phyloP scores from a whole-genome alignment of 2,329 filamentous ascomycete genomes.

The Nannizzia gypsea region DNA sequence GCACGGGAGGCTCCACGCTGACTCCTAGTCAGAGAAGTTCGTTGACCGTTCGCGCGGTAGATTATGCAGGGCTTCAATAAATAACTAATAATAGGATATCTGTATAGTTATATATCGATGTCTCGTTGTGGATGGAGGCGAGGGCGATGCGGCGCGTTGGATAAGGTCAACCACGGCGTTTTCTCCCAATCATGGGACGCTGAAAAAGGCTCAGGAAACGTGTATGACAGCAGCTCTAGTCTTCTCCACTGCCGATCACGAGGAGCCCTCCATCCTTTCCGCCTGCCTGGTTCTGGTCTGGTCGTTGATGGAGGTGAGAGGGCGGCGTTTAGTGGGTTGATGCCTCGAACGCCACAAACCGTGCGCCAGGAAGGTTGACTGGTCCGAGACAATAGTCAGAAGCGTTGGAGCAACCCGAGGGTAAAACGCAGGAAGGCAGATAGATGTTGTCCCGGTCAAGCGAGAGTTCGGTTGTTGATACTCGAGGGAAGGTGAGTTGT shows the following conservation, averaged over 20 bases:
- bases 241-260: not conserved
- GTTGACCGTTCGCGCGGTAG: not conserved
- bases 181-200: not conserved
- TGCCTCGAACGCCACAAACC: not conserved
- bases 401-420: no score
- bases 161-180: not conserved
- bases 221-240: not conserved
- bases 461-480: no score
- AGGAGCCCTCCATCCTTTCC: not conserved
- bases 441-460: not conserved
- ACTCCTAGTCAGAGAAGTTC: not conserved
- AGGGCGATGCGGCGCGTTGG: not conserved
- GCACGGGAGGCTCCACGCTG: conserved; percentile 19
- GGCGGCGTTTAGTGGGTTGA: not conserved
- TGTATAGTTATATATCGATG: not conserved
- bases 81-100: not conserved
- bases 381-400: not conserved
- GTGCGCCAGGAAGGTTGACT: not conserved
- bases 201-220: not conserved
- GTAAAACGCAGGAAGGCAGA: not conserved
- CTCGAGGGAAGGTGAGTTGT: no score
- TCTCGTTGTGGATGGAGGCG: not conserved
- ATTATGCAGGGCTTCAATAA: no score
- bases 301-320: not conserved
- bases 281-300: not conserved